Conservation (phyloP, 2,329 filamentous ascomycete genomes). For the Hortaea werneckii region DNA sequence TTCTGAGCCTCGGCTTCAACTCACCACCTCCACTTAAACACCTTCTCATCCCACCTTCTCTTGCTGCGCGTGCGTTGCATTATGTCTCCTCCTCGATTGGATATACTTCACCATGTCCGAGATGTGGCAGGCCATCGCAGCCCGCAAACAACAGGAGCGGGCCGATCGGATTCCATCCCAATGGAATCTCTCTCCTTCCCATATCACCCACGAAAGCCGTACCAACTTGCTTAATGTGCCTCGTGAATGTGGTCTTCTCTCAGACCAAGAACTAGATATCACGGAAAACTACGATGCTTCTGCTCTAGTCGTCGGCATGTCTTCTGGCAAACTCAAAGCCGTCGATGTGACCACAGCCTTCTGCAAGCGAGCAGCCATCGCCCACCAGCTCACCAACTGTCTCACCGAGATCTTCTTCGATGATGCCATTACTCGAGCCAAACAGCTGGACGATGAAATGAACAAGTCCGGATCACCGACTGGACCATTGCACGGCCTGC, state of each 20-base stretch:
- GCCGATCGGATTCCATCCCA: constrained; percentile 31
- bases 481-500: constrained; percentile 35
- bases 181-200: constrained; percentile 31
- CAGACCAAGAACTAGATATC: constrained; percentile 41
- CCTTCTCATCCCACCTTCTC: no score
- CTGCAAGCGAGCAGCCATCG: constrained; percentile 38
- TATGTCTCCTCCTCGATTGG: background rate
- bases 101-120: constrained; percentile 15
- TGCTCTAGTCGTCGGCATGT: constrained; percentile 27
- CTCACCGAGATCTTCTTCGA: constrained; percentile 30
- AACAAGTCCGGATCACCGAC: constrained; percentile 25
- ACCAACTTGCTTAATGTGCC: constrained; percentile 40
- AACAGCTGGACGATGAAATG: constrained; percentile 31
- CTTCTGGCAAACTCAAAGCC: constrained; percentile 25
- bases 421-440: constrained; percentile 28
- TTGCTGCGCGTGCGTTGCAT: no score
- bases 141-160: constrained; percentile 35
- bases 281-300: constrained; percentile 45
- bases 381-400: constrained; percentile 28
- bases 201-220: constrained; percentile 8
- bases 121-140: constrained; percentile 32
- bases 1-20: no score
- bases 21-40: no score
- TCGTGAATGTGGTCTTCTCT: constrained; percentile 43
- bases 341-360: constrained; percentile 32